Conservation (phyloP, 176 grass and related monocot species). For the Echinochloa phyllopogon region DNA sequence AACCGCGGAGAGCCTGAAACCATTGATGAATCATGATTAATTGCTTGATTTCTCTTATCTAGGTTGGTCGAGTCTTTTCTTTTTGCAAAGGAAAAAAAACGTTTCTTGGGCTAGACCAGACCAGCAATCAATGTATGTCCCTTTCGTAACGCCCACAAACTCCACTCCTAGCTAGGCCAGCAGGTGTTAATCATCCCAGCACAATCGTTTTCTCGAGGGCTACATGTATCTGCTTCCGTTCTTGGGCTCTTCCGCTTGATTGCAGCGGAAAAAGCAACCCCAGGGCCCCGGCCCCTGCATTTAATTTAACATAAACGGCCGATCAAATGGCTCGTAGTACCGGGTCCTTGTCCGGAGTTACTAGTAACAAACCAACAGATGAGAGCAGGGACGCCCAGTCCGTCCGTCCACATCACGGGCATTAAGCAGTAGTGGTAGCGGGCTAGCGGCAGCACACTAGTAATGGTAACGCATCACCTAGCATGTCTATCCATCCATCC, state of each 20-base stretch:
- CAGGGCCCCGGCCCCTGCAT: constrained; percentile 13
- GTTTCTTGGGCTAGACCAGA: too few relatives aligned
- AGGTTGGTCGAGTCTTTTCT: not conserved
- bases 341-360: constrained; percentile 22
- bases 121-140: not conserved
- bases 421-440: not conserved
- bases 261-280: constrained; percentile 15
- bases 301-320: not conserved
- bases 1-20: too few relatives aligned
- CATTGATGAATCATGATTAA: not conserved
- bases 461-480: not conserved
- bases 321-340: constrained; percentile 28
- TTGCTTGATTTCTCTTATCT: not conserved
- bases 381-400: not conserved
- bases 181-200: not conserved
- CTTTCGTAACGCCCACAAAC: not conserved
- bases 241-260: constrained; percentile 26
- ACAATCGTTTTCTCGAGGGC: constrained; percentile 3
- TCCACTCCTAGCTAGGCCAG: not conserved
- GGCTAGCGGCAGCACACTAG: not conserved
- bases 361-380: not conserved
- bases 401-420: not conserved
- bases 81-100: too few relatives aligned
- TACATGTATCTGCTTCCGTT: constrained; percentile 39
- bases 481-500: not conserved